These are phyloP conservation scores for Tagetes patula DNA, from an alignment of 129 eudicot genomes.

Conservation along the genomic window DNA sequence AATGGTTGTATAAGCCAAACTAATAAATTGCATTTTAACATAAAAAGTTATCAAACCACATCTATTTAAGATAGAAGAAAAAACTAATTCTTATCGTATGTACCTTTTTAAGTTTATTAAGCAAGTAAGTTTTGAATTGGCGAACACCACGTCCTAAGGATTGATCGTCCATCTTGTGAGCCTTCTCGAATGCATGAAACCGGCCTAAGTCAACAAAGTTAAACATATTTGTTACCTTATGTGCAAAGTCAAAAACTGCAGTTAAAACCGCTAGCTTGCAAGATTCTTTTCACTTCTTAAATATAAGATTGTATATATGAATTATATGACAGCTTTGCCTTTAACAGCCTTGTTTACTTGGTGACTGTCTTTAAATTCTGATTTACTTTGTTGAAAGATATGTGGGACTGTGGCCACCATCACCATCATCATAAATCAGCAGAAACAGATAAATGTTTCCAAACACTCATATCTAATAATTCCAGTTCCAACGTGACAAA, in stretches of 20 bases:
- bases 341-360: not conserved
- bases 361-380: not conserved
- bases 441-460: not conserved
- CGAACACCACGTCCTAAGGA: conserved; percentile 95
- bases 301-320: not conserved
- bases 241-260: conserved; percentile 8
- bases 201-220: conserved; percentile 59
- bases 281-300: conserved; percentile 8
- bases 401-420: not conserved
- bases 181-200: conserved; percentile 95
- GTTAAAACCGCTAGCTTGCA: conserved; percentile 1
- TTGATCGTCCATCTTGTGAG: conserved; percentile 76
- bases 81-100: not conserved
- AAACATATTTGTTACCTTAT: conserved; percentile 11
- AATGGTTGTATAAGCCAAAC: conserved; percentile 13
- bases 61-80: not conserved
- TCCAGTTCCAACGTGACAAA: not conserved
- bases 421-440: conserved; percentile 3
- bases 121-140: conserved; percentile 87
- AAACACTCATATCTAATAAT: not conserved
- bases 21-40: conserved; percentile 1
- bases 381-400: conserved; percentile 2
- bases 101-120: conserved; percentile 82
- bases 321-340: not conserved
- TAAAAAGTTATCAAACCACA: not conserved